Conservation (phyloP, 495 filamentous ascomycete species). For the Lindgomyces ingoldianus region DNA sequence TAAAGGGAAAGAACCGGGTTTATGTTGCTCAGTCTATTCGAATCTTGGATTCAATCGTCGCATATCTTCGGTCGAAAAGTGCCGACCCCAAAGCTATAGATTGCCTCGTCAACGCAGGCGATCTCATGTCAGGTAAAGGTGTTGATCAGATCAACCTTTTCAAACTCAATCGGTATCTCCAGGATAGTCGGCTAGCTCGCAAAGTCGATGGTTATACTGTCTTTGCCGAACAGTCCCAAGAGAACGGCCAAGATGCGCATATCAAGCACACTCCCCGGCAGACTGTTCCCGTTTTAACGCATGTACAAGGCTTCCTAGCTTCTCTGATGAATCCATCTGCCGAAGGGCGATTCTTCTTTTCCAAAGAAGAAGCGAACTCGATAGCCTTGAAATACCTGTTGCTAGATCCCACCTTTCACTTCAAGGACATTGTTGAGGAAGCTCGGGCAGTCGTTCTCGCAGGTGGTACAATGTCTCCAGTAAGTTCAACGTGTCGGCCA, state of each 20-base stretch:
- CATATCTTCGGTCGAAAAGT: constrained; percentile 60
- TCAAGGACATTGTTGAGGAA: constrained; percentile 81
- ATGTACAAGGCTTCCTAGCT: constrained; percentile 77
- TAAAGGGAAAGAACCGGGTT: constrained; percentile 89
- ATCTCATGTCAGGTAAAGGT: constrained; percentile 78
- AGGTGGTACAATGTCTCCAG: constrained; percentile 95
- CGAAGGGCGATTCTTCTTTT: constrained; percentile 85
- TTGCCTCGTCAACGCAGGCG: constrained; percentile 65
- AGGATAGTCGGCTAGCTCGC: constrained; percentile 88
- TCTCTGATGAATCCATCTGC: constrained; percentile 84
- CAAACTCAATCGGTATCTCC: constrained; percentile 81
- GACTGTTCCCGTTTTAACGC: constrained; percentile 74
- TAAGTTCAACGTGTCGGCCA: constrained; percentile 35
- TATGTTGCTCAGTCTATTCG: constrained; percentile 86
- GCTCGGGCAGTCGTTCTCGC: constrained; percentile 88
- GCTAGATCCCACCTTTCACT: constrained; percentile 90
- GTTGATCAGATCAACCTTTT: constrained; percentile 95
- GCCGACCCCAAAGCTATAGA: constrained; percentile 48
- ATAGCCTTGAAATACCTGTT: constrained; percentile 80
- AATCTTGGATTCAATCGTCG: constrained; percentile 72
- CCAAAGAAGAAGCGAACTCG: constrained; percentile 54
- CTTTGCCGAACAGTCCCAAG: constrained; percentile 55
- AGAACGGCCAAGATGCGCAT: constrained; percentile 31
- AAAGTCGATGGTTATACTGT: constrained; percentile 88
- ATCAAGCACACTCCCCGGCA: constrained; percentile 31